phyloP scores from a whole-genome alignment of 2,329 filamentous ascomycete genomes.

The Cryphonectria radicalis region DNA sequence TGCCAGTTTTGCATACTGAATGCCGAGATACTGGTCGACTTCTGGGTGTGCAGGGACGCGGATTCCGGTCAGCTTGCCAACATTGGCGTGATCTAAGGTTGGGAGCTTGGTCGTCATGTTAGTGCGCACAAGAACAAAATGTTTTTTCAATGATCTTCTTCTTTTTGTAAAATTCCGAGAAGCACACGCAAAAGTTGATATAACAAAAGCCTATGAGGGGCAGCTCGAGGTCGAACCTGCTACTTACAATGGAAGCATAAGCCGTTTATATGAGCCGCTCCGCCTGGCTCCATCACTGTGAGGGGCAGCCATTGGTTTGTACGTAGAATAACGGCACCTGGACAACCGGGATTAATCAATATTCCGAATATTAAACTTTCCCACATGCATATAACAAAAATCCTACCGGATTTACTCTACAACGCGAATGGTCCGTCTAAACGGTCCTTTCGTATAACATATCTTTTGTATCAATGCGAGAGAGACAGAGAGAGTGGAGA shows the following conservation, averaged over 20 bases:
- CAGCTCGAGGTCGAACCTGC: neutral
- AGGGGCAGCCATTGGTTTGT: neutral
- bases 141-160: neutral
- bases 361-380: neutral
- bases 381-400: neutral
- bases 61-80: constrained; percentile 20
- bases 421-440: too few species aligned
- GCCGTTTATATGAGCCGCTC: neutral
- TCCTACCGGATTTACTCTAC: too few species aligned
- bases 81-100: constrained; percentile 15
- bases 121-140: neutral
- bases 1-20: constrained; percentile 33
- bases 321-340: neutral
- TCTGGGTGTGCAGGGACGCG: constrained; percentile 13
- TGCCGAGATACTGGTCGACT: constrained; percentile 33
- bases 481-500: neutral
- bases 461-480: neutral
- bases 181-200: neutral
- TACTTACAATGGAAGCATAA: neutral
- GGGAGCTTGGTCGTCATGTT: constrained; percentile 11
- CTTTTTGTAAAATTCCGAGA: neutral
- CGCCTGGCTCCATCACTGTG: neutral
- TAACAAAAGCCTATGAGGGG: neutral
- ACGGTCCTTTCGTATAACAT: neutral
- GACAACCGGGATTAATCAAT: neutral